Conservation (phyloP, 2,329 filamentous ascomycete species). For the Fusarium siculi region DNA sequence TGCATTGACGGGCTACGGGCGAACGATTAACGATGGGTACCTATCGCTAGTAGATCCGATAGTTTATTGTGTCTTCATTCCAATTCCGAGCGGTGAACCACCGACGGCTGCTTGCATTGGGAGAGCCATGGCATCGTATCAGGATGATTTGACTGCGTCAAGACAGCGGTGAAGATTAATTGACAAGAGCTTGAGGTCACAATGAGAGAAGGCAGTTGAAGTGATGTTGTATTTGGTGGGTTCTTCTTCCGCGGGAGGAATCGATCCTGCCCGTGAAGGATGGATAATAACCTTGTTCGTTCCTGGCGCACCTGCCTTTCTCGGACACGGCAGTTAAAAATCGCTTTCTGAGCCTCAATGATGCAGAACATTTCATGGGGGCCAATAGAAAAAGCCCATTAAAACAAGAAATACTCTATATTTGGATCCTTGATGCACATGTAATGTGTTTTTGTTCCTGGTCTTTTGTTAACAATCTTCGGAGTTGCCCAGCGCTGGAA, state of each 20-base stretch:
- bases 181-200: background rate
- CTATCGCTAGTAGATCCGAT: background rate
- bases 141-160: background rate
- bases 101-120: slow-evolving; percentile 28
- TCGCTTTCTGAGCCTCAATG: background rate
- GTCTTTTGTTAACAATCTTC: background rate
- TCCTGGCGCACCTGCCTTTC: slow-evolving; percentile 2
- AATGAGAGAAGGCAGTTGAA: background rate
- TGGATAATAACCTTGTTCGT: background rate
- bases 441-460: background rate
- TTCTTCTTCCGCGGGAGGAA: background rate
- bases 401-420: background rate
- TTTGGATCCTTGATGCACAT: background rate
- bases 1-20: slow-evolving; percentile 6
- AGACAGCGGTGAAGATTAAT: background rate
- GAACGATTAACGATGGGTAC: background rate
- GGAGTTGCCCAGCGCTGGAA: too few species aligned
- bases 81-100: background rate
- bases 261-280: background rate
- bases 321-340: background rate
- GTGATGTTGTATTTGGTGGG: slow-evolving; percentile 3
- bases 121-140: background rate
- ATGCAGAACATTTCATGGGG: background rate
- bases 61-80: background rate
- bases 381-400: background rate